These are phyloP conservation scores for Aurifilum marmelostoma DNA, from an alignment of 2,329 filamentous ascomycete genomes.

Conservation along the genomic window DNA sequence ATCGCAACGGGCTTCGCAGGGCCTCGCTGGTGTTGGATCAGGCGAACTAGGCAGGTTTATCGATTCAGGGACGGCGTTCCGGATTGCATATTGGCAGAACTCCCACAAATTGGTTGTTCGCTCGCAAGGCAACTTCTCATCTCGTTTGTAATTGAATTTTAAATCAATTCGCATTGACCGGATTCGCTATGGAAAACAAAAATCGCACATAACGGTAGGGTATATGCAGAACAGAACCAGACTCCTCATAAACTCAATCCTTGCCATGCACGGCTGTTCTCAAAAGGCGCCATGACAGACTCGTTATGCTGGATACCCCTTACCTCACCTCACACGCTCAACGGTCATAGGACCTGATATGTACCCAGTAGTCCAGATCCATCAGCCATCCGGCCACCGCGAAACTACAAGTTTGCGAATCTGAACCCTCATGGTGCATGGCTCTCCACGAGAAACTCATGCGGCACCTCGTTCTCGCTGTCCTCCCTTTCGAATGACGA, in stretches of 20 bases:
- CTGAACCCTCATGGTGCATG: conserved; percentile 24
- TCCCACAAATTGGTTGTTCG: not conserved
- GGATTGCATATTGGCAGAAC: not conserved
- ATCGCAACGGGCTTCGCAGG: not conserved
- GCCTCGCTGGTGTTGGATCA: not conserved
- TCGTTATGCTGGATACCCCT: not conserved
- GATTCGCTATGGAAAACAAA: not conserved
- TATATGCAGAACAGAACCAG: conserved; percentile 13
- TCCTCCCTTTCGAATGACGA: conserved; percentile 34
- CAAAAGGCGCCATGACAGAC: not conserved
- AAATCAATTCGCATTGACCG: not conserved
- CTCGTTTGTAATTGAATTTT: not conserved
- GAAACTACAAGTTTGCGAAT: not conserved
- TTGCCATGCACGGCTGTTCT: too few relatives aligned
- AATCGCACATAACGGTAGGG: not conserved
- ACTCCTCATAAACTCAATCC: conserved; percentile 3
- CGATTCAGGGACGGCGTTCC: conserved; percentile 15
- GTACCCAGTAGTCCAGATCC: not conserved
- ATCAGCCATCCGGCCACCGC: not conserved
- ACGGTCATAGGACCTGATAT: not conserved
- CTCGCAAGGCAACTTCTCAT: not conserved
- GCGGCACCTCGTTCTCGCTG: conserved; percentile 54
- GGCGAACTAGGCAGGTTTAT: not conserved
- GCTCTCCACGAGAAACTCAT: conserved; percentile 55
- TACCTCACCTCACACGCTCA: not conserved